These are phyloP conservation scores for Flaveria robusta DNA, from an alignment of 129 eudicot genomes.

Conservation along the genomic window DNA sequence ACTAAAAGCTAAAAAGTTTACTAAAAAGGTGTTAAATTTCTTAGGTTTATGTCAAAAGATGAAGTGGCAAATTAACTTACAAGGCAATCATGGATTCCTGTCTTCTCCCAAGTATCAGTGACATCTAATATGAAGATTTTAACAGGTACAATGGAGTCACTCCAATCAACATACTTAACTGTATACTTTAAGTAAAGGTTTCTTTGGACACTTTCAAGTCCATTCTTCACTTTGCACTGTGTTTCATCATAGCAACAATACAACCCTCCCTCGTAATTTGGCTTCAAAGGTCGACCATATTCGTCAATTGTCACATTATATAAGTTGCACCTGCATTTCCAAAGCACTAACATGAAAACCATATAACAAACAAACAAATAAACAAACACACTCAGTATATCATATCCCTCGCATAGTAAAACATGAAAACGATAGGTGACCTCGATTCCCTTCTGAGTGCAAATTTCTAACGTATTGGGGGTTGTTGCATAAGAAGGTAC, in stretches of 20 bases:
- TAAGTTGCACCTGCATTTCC: constrained; percentile 60
- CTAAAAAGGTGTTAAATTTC: neutral
- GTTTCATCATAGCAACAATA: constrained; percentile 63
- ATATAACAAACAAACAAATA: neutral
- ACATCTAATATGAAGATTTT: constrained; percentile 63
- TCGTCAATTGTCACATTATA: constrained; percentile 57
- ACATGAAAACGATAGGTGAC: too few relatives aligned
- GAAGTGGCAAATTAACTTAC: constrained; percentile 14
- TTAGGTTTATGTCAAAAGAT: neutral
- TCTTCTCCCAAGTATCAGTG: constrained; percentile 63
- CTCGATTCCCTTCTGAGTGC: too few relatives aligned
- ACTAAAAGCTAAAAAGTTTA: neutral
- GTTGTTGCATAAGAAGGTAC: too few relatives aligned
- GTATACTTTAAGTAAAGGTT: constrained; percentile 62
- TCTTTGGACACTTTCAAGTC: constrained; percentile 43
- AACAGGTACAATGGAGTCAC: constrained; percentile 58
- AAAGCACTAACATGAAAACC: neutral
- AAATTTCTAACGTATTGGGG: too few relatives aligned
- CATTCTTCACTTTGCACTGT: constrained; percentile 58
- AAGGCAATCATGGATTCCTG: constrained; percentile 47
- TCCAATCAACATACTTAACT: constrained; percentile 71
- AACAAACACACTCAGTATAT: too few relatives aligned
- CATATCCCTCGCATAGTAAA: too few relatives aligned
- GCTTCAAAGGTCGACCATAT: constrained; percentile 41
- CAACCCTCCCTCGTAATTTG: constrained; percentile 61